These are phyloP conservation scores for Fagopyrum esculentum DNA, from an alignment of 148 eudicot species.

Conservation along the genomic window DNA sequence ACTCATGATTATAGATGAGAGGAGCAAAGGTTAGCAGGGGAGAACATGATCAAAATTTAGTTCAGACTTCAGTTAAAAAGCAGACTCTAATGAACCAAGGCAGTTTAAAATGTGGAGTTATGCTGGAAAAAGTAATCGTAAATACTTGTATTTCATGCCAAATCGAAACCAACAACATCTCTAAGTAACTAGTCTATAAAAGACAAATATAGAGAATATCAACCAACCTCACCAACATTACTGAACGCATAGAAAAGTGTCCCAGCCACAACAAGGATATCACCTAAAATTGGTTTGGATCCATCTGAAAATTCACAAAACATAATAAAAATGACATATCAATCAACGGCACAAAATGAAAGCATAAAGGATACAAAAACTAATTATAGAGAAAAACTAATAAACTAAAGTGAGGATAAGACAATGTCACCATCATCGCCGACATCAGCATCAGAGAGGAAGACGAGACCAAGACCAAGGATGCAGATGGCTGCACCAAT, in stretches of 20 bases:
- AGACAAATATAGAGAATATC: neutral
- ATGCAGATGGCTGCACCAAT: conserved; percentile 64
- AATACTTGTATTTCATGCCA: too few relatives aligned
- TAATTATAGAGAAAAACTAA: too few relatives aligned
- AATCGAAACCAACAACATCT: too few relatives aligned
- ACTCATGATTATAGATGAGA: neutral
- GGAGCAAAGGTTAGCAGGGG: neutral
- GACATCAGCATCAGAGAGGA: conserved; percentile 74
- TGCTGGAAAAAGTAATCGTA: neutral
- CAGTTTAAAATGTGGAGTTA: neutral
- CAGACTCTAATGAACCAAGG: neutral
- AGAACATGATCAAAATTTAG: neutral
- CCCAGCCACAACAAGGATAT: conserved; percentile 61
- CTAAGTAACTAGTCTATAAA: neutral
- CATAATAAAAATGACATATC: neutral
- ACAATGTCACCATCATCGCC: conserved; percentile 58
- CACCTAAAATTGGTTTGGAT: conserved; percentile 76
- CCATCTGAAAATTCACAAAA: conserved; percentile 46
- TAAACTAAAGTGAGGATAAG: neutral
- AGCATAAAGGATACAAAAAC: neutral
- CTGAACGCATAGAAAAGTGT: conserved; percentile 67
- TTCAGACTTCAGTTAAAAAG: neutral
- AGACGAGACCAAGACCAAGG: conserved; percentile 60
- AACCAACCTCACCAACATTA: conserved; percentile 80
- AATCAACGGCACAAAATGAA: neutral